Evolutionary conservation across 495 filamentous ascomycete species (phyloP).

Genomic region (Neurospora terricola): DNA sequence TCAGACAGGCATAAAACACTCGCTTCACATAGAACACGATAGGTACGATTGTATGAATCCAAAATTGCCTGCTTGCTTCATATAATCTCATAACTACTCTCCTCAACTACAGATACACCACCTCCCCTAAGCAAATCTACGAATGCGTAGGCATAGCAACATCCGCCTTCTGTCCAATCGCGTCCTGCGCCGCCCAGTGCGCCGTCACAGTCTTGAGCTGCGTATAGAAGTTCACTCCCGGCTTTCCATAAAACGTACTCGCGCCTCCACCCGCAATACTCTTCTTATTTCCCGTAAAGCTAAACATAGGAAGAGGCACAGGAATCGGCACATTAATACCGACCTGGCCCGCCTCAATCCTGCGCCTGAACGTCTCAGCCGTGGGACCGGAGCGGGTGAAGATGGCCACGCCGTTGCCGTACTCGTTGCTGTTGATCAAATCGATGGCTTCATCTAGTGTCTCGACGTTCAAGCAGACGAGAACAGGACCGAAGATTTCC

Average conservation of each 20-base stretch:
- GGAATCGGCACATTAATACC: slow-evolving; percentile 77
- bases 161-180: slow-evolving; percentile 65
- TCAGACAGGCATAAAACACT: no score
- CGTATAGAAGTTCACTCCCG: slow-evolving; percentile 88
- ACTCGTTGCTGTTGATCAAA: slow-evolving; percentile 54
- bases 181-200: slow-evolving; percentile 73
- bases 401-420: slow-evolving; percentile 58
- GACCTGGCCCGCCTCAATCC: slow-evolving; percentile 71
- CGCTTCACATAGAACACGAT: no score
- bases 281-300: slow-evolving; percentile 97
- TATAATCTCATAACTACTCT: no score
- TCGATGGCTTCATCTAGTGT: slow-evolving; percentile 72
- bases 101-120: background rate
- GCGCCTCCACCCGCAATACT: slow-evolving; percentile 88
- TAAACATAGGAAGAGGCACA: slow-evolving; percentile 91
- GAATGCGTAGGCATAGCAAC: slow-evolving; percentile 89
- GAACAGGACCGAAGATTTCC: slow-evolving; percentile 95
- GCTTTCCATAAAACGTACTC: slow-evolving; percentile 90
- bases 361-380: slow-evolving; percentile 49
- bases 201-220: slow-evolving; percentile 97
- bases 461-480: slow-evolving; percentile 73
- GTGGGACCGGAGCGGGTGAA: slow-evolving; percentile 53
- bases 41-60: no score
- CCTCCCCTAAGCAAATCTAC: background rate
- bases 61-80: no score